Percentiles rank a stretch among this genome's conserved stretches.
phyloP scores from a whole-genome alignment of 495 filamentous ascomycete genomes.

The Podospora pseudocomata region DNA sequence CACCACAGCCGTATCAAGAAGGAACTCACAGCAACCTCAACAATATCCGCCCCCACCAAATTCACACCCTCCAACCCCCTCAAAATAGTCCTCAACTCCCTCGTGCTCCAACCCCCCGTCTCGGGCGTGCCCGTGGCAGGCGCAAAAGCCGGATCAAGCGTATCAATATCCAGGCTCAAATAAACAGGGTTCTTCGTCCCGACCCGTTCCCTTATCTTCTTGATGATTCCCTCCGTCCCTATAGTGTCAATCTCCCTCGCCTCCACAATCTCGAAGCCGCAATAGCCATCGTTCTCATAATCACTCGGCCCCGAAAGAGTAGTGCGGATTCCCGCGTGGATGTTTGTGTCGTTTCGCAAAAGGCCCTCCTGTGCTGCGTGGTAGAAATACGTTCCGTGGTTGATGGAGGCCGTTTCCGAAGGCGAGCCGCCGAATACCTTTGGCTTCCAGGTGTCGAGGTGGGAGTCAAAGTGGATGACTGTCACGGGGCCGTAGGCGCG shows the following conservation, averaged over 20 bases:
- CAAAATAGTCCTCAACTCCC: constrained; percentile 69
- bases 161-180: constrained; percentile 73
- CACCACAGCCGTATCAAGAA: not conserved
- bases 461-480: constrained; percentile 82
- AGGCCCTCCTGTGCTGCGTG: constrained; percentile 72
- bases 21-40: constrained; percentile 63
- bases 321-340: constrained; percentile 77
- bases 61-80: constrained; percentile 67
- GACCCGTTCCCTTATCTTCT: constrained; percentile 57
- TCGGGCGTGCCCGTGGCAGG: constrained; percentile 75
- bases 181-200: constrained; percentile 66
- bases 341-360: constrained; percentile 63
- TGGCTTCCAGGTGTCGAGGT: constrained; percentile 72
- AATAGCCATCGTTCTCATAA: constrained; percentile 63
- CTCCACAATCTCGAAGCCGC: constrained; percentile 68
- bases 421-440: constrained; percentile 59
- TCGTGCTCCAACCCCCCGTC: constrained; percentile 71
- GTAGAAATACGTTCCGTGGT: constrained; percentile 86
- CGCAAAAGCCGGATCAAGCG: constrained; percentile 66
- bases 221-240: constrained; percentile 59
- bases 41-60: constrained; percentile 73
- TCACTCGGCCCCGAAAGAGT: constrained; percentile 69
- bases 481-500: constrained; percentile 74
- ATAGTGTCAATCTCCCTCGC: constrained; percentile 71
- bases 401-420: constrained; percentile 63